These are phyloP conservation scores for Blepharisma stoltei DNA, from an alignment of 73 alveolate species.

Conservation along the genomic window DNA sequence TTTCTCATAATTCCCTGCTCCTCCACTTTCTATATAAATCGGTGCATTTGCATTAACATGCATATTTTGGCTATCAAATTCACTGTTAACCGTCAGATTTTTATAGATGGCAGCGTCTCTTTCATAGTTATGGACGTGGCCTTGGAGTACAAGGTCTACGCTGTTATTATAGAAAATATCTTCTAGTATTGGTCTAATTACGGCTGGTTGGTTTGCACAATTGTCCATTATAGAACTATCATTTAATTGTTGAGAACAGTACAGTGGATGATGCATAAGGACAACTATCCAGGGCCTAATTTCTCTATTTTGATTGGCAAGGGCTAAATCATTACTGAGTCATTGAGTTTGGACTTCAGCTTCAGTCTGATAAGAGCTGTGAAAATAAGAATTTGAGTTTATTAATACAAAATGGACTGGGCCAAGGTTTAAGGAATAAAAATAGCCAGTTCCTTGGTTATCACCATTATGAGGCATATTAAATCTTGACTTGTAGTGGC, in stretches of 20 bases:
- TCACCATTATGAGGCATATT: background rate
- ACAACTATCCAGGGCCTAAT: constrained; percentile 15
- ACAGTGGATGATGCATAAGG: constrained; percentile 24
- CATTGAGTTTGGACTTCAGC: background rate
- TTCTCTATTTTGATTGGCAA: constrained; percentile 4
- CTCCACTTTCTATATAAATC: constrained; percentile 10
- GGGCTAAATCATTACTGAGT: background rate
- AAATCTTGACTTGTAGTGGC: constrained; percentile 6
- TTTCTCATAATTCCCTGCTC: constrained; percentile 24
- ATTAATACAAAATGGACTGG: constrained; percentile 14
- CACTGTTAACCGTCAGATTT: background rate
- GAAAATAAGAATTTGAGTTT: background rate
- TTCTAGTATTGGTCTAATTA: background rate
- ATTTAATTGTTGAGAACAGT: background rate
- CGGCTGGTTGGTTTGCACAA: background rate
- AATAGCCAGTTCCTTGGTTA: background rate
- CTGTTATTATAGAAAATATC: background rate
- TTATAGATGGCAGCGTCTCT: background rate
- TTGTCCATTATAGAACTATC: too few species aligned
- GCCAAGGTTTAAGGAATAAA: constrained; percentile 12
- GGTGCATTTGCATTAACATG: constrained; percentile 6
- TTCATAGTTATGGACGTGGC: constrained; percentile 22
- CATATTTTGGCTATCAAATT: background rate
- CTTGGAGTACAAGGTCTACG: constrained; percentile 10
- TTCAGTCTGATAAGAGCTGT: background rate